Percentiles rank a stretch among this genome's conserved stretches.
Evolutionary conservation across 2,329 filamentous ascomycete species (phyloP).

Genomic region (Penicillium verrucosum): DNA sequence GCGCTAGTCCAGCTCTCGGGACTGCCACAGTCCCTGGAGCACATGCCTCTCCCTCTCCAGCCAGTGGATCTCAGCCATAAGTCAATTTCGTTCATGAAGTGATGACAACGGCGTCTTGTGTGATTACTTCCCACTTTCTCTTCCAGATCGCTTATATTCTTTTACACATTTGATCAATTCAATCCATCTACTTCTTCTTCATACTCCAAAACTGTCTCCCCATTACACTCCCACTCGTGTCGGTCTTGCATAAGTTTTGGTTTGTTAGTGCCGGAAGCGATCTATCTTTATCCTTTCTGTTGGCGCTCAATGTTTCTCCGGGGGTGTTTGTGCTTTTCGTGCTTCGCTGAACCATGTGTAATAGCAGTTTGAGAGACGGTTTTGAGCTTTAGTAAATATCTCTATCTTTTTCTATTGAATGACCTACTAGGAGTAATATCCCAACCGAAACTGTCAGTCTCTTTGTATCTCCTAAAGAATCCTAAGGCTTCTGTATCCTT

Average conservation of each 20-base stretch:
- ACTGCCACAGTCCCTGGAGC: background rate
- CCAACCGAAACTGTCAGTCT: too few species aligned
- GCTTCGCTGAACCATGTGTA: conserved; percentile 3
- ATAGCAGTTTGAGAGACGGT: conserved; percentile 1
- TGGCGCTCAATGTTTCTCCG: conserved; percentile 3
- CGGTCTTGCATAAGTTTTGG: conserved; percentile 18
- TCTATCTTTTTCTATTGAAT: background rate
- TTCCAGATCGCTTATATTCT: conserved; percentile 17
- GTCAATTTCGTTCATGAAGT: conserved; percentile 17
- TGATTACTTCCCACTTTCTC: conserved; percentile 7
- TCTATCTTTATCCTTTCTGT: conserved; percentile 8
- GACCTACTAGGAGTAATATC: background rate
- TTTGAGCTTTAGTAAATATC: background rate
- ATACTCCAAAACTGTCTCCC: conserved; percentile 2
- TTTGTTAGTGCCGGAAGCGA: conserved; percentile 14
- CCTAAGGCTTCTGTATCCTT: too few species aligned
- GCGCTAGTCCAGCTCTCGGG: conserved; percentile 18
- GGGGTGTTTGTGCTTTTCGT: conserved; percentile 5
- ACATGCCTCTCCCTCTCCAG: conserved; percentile 11
- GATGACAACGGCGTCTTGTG: conserved; percentile 17
- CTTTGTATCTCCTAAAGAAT: too few species aligned
- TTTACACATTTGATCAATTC: conserved; percentile 10
- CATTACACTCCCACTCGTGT: conserved; percentile 1
- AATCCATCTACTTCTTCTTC: conserved; percentile 1
- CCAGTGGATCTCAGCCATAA: conserved; percentile 15